Evolutionary conservation across 2,329 filamentous ascomycete genomes (phyloP), one percentile per base, ranked within the genome.

Genomic region (Aspergillus brasiliensis): DNA sequence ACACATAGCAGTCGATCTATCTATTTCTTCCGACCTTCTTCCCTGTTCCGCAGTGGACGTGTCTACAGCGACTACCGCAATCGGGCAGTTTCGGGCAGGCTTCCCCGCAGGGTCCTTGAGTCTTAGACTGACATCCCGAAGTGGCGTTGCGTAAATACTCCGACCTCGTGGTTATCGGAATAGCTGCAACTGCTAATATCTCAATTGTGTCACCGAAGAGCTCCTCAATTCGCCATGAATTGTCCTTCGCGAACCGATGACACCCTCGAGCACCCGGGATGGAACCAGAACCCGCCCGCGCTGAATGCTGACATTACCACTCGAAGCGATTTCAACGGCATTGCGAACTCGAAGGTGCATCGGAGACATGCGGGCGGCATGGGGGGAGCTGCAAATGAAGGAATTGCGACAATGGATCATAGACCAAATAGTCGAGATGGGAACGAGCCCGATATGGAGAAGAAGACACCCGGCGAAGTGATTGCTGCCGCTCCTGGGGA

Each of bases 211-310:
- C 47, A 44, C 40, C 15, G 25, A 23, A 42, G 25, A 44, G 13
- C 37, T 28, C 13, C 31, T 40, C 34, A 25, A 21, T 23, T 27
- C 46, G 56, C 56, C 53, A 89, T 89, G 87, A 89, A 89, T 69
- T 88, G 86, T 71, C 86, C 86, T 59, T 88, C 86, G 5, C 80
- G 85, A 65, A 85, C 81, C 31, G 86, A 89, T 61, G 81, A 85
- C 58, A 78, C 80, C 28, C 72, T 80, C 52, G 77, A 80, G 51
- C 80, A 84, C 54, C 80, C 80, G 21, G 79, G 78, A 56, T 86
- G 82, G 76, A 89, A 89, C 68, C 87, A 89, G 73, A 88, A 80
- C 63, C 87, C 86, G 1, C 77, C 81, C 57, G 77, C 78, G 2
- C 74, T 89, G 58, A 82, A 82, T 59, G 80, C 81, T n/a, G 86